A percentile compares a stretch with the other conserved stretches of the same genome.
Conservation (phyloP, 169 alveolate species). For the Miamiensis avidus region DNA sequence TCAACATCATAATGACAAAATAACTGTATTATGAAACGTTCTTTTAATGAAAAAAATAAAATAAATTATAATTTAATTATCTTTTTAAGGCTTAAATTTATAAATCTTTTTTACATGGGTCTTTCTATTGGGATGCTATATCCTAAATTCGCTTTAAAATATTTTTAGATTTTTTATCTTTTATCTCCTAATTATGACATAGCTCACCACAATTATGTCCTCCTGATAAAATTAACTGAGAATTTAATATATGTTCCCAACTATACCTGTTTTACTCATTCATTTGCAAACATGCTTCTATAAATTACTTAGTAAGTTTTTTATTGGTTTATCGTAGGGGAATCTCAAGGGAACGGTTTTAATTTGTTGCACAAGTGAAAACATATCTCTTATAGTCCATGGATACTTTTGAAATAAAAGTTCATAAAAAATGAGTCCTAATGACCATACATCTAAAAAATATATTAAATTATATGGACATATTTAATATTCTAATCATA, state of each 20-base stretch:
- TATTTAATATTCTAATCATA: too few species aligned
- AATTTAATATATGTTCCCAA: not conserved
- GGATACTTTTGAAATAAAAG: not conserved
- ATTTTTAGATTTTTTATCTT: too few species aligned
- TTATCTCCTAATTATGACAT: not conserved
- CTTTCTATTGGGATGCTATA: too few species aligned
- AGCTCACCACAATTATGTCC: not conserved
- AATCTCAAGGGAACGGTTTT: not conserved
- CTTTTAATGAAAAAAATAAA: too few species aligned
- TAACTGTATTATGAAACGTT: too few species aligned
- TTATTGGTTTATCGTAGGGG: not conserved
- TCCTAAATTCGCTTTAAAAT: too few species aligned
- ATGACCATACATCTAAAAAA: not conserved
- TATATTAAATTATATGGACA: too few species aligned
- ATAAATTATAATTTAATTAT: too few species aligned
- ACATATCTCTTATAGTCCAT: not conserved
- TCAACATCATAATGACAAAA: too few species aligned
- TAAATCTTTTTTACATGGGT: too few species aligned
- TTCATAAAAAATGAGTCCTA: not conserved
- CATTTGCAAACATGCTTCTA: not conserved
- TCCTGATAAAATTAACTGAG: not conserved
- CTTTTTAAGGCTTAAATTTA: too few species aligned
- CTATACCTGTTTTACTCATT: not conserved
- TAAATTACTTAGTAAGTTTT: too few species aligned
- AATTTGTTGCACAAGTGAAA: not conserved